Conservation (phyloP, 2,329 filamentous ascomycete species). For the Sodiomyces alkalinus region DNA sequence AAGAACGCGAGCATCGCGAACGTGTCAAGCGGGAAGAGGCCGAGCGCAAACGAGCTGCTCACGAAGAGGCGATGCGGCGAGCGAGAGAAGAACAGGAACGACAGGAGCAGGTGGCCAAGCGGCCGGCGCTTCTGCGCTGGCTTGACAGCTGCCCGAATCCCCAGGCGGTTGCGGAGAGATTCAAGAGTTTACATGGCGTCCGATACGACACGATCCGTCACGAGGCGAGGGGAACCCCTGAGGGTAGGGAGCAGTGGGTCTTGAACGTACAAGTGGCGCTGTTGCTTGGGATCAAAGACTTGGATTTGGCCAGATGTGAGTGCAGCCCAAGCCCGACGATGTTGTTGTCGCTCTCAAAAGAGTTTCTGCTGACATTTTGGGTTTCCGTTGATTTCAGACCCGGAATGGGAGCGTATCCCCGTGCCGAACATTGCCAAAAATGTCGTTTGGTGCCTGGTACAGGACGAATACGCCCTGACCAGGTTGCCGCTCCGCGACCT, state of each 20-base stretch:
- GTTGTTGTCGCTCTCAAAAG: neutral
- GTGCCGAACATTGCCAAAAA: constrained; percentile 39
- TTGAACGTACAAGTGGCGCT: constrained; percentile 50
- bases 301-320: constrained; percentile 44
- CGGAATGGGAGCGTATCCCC: constrained; percentile 41
- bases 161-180: constrained; percentile 34
- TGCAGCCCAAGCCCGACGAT: constrained; percentile 4
- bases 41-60: constrained; percentile 32
- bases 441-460: constrained; percentile 44
- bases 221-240: constrained; percentile 32
- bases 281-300: constrained; percentile 49
- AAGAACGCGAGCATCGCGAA: constrained; percentile 32
- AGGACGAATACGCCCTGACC: constrained; percentile 39
- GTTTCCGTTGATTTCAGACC: constrained; percentile 31
- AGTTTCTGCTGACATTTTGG: constrained; percentile 4
- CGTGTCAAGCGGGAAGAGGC: constrained; percentile 26
- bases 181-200: constrained; percentile 42
- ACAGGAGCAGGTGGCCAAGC: constrained; percentile 31
- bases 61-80: constrained; percentile 35
- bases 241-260: constrained; percentile 51
- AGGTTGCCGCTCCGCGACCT: constrained; percentile 34
- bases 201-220: constrained; percentile 48
- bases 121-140: constrained; percentile 47
- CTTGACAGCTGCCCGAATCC: constrained; percentile 37
- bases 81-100: constrained; percentile 39